Evolutionary conservation across 2,329 filamentous ascomycete genomes (phyloP), one percentile per base, ranked within the genome.

Genomic region (Xylaria sp.): DNA sequence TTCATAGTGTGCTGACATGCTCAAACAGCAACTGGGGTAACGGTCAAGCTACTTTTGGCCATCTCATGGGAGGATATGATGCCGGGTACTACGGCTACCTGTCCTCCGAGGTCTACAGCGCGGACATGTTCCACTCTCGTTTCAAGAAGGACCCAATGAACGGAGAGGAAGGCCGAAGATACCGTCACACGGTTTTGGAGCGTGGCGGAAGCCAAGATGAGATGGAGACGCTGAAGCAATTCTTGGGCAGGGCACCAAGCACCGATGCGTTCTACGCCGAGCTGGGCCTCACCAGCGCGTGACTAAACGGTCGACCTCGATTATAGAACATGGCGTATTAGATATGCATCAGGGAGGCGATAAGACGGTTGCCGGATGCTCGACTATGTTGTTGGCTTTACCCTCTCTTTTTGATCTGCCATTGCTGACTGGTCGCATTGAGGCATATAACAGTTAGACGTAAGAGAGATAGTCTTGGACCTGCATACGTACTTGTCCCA

Each of bases 81-180:
- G 90, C 90, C 35, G 89, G 90, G 49, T 93, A 93, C 76, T 94
- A 94, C 73, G 85, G 85, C 67, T 89, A 88, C 70, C 76, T 88
- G 39, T 88, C 83, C 64, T 91, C 87, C 1, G 83, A 91, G 72
- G 91, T 94, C 16, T 94, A 92, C 76, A 90, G 86, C 19, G 83
- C 88, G 30, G 90, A 95, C 74, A 93, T 95, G 89, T 95, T 93
- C 79, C 86, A 90, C 75, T 83, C 83, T 0, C 86, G 89, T 52
- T 94, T 94, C 77, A 87, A 88, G 77, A 79, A 83, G 66, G 80
- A 92, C 71, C 90, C 90, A 0, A 92, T 93, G 89, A 83, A 92
- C 72, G 80, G 80, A 37, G 83, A 82, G 65, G 84, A 91, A 71
- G 90, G 90, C 1, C 80, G 90, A 11, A 76, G 89, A 60, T 94